Evolutionary conservation across 2,329 filamentous ascomycete genomes (phyloP).

Genomic region (Colletotrichum sp.): DNA sequence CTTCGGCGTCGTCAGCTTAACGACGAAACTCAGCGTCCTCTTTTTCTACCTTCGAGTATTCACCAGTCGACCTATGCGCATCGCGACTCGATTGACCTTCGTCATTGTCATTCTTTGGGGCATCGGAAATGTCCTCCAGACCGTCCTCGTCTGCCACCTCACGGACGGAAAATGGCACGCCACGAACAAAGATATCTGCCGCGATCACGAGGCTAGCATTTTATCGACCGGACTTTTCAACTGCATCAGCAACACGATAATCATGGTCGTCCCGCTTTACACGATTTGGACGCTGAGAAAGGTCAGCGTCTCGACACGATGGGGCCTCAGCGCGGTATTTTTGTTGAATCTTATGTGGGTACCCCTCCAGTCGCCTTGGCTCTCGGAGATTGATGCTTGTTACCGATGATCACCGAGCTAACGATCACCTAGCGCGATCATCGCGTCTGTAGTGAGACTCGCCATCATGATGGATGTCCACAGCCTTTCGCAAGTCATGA

Average conservation of each 20-base stretch:
- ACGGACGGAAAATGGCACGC: slow-evolving; percentile 14
- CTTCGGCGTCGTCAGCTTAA: slow-evolving; percentile 37
- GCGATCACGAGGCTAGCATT: slow-evolving; percentile 39
- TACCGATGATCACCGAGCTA: not conserved
- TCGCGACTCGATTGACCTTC: slow-evolving; percentile 26
- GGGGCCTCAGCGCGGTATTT: slow-evolving; percentile 30
- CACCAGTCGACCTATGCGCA: slow-evolving; percentile 32
- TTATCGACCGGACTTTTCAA: slow-evolving; percentile 43
- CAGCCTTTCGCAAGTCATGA: slow-evolving; percentile 25
- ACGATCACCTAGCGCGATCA: slow-evolving; percentile 22
- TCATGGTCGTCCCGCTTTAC: slow-evolving; percentile 40
- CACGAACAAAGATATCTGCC: slow-evolving; percentile 34
- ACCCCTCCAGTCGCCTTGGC: not conserved
- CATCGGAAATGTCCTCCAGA: slow-evolving; percentile 26
- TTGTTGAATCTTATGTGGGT: slow-evolving; percentile 30
- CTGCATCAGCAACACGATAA: slow-evolving; percentile 40
- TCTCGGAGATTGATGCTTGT: not conserved
- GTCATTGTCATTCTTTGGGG: slow-evolving; percentile 29
- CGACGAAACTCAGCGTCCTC: slow-evolving; percentile 45
- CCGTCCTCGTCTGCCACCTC: slow-evolving; percentile 30
- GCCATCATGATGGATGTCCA: slow-evolving; percentile 26
- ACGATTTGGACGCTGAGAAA: slow-evolving; percentile 40
- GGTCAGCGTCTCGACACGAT: slow-evolving; percentile 28
- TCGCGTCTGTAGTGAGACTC: slow-evolving; percentile 28
- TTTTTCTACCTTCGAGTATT: slow-evolving; percentile 49